phyloP scores from a whole-genome alignment of 2,329 filamentous ascomycete genomes.

The Acrocalymma vagum region DNA sequence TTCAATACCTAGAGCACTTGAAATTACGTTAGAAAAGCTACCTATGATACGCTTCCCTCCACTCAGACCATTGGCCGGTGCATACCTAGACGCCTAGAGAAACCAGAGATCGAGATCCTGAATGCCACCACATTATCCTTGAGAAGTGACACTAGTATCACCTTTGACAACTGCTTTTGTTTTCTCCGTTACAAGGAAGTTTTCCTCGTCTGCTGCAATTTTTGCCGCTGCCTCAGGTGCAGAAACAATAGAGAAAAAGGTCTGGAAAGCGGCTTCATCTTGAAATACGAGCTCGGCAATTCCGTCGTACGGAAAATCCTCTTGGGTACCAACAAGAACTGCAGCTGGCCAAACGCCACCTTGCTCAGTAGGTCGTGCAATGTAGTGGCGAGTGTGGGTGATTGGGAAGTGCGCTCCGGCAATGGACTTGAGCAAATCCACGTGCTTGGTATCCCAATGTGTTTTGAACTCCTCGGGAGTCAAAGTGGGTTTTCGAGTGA shows the following conservation, averaged over 20 bases:
- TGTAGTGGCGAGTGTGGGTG: slow-evolving; percentile 15
- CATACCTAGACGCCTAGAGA: too few relatives aligned
- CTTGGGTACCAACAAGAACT: slow-evolving; percentile 9
- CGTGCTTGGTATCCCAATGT: slow-evolving; percentile 13
- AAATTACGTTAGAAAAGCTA: too few relatives aligned
- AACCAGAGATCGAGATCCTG: too few relatives aligned
- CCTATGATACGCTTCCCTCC: too few relatives aligned
- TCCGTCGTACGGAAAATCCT: slow-evolving; percentile 15
- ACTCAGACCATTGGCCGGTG: too few relatives aligned
- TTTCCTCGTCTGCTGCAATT: slow-evolving; percentile 9
- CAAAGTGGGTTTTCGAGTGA: slow-evolving; percentile 7
- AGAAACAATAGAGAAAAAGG: slow-evolving; percentile 9
- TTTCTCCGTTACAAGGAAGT: slow-evolving; percentile 9
- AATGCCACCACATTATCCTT: too few relatives aligned
- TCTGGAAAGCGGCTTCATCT: slow-evolving; percentile 10
- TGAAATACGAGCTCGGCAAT: slow-evolving; percentile 17
- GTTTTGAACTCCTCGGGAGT: slow-evolving; percentile 13
- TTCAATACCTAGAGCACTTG: too few relatives aligned
- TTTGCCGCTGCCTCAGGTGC: slow-evolving; percentile 10
- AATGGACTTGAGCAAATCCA: slow-evolving; percentile 9
- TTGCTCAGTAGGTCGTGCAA: slow-evolving; percentile 2
- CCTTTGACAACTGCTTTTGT: slow-evolving; percentile 12
- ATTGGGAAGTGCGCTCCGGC: slow-evolving; percentile 9
- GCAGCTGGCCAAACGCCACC: slow-evolving; percentile 7
- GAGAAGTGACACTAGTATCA: slow-evolving; percentile 5